phyloP scores from a whole-genome alignment of 2,329 filamentous ascomycete genomes.

The Trichoderma sp. region DNA sequence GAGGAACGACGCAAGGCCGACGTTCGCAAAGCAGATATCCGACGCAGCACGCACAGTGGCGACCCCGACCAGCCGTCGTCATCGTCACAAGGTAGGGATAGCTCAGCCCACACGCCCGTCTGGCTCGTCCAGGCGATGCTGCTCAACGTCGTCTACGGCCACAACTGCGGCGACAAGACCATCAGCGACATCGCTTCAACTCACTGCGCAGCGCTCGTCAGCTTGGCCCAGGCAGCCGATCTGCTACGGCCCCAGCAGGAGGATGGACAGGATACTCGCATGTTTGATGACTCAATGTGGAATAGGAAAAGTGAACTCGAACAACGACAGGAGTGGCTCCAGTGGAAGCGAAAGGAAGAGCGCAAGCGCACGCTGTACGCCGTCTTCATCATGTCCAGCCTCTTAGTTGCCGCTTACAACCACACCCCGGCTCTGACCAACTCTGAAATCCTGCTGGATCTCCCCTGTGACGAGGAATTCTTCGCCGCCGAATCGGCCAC shows the following conservation, averaged over 20 bases:
- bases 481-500: slow-evolving; percentile 81
- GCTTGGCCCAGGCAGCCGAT: slow-evolving; percentile 84
- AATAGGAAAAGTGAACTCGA: slow-evolving; percentile 47
- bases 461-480: slow-evolving; percentile 91
- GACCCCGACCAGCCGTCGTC: neutral
- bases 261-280: slow-evolving; percentile 53
- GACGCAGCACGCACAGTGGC: slow-evolving; percentile 49
- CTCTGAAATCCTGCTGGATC: slow-evolving; percentile 83
- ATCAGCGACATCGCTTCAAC: slow-evolving; percentile 90
- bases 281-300: slow-evolving; percentile 53
- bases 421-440: slow-evolving; percentile 88
- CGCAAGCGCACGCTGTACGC: slow-evolving; percentile 89
- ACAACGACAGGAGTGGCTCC: slow-evolving; percentile 66
- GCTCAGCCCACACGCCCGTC: slow-evolving; percentile 72
- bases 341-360: slow-evolving; percentile 86
- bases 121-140: slow-evolving; percentile 98
- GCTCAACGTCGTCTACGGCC: slow-evolving; percentile 90
- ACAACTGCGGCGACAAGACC: slow-evolving; percentile 89
- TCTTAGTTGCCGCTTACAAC: slow-evolving; percentile 90
- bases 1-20: slow-evolving; percentile 88
- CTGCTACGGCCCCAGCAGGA: slow-evolving; percentile 47
- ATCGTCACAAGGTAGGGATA: slow-evolving; percentile 49
- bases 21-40: slow-evolving; percentile 62
- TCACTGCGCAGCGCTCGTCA: slow-evolving; percentile 87
- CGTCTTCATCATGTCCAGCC: slow-evolving; percentile 87